Conservation (phyloP, 768 basidiomycete species). For the Multifurca ochricompacta region DNA sequence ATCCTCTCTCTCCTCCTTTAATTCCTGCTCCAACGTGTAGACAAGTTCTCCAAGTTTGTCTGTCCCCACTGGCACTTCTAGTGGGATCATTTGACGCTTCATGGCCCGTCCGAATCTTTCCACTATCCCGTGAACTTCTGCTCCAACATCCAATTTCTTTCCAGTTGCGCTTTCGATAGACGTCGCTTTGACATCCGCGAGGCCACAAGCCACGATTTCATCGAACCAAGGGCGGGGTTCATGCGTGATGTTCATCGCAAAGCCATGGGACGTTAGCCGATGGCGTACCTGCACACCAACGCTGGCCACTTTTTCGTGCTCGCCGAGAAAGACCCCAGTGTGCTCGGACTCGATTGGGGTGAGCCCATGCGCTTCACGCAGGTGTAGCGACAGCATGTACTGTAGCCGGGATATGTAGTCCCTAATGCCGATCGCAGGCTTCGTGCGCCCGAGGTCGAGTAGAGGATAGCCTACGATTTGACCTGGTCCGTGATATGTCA, state of each 20-base stretch:
- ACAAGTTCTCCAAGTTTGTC: conserved; percentile 25
- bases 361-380: conserved; percentile 54
- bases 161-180: conserved; percentile 47
- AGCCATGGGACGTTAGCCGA: conserved; percentile 90
- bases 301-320: conserved; percentile 81
- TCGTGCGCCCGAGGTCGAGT: conserved; percentile 76
- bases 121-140: conserved; percentile 44
- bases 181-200: conserved; percentile 73
- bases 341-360: conserved; percentile 56
- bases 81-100: conserved; percentile 26
- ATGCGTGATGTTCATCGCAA: conserved; percentile 80
- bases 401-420: conserved; percentile 86
- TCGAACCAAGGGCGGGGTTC: conserved; percentile 85
- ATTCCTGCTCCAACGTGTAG: conserved; percentile 22
- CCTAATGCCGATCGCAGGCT: conserved; percentile 62
- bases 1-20: conserved; percentile 10
- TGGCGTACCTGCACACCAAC: conserved; percentile 97
- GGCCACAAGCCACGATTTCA: conserved; percentile 83
- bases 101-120: conserved; percentile 26
- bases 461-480: conserved; percentile 95
- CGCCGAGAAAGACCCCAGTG: conserved; percentile 84
- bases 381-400: conserved; percentile 54
- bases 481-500: conserved; percentile 96
- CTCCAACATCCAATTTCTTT: conserved; percentile 34
- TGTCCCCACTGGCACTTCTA: conserved; percentile 22